Conservation (phyloP, 73 alveolate genomes). For the Tetrahymena malaccensis region DNA sequence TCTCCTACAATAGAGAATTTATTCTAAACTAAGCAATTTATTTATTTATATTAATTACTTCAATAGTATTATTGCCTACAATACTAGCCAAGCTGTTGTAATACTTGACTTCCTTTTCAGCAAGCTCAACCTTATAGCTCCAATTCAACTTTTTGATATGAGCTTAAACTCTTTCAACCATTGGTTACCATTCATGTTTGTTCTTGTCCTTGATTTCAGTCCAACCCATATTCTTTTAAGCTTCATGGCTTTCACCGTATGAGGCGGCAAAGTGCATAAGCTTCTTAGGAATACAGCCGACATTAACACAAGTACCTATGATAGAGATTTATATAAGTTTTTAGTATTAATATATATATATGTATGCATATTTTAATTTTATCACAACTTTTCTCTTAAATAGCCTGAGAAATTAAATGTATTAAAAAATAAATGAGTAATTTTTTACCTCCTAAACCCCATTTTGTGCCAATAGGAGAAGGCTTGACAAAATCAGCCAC, state of each 20-base stretch:
- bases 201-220: constrained; percentile 29
- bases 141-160: constrained; percentile 80
- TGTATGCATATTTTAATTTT: not conserved
- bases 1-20: not conserved
- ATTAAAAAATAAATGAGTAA: not conserved
- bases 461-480: constrained; percentile 85
- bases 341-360: no score
- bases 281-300: constrained; percentile 99
- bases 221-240: constrained; percentile 10
- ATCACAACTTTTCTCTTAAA: no score
- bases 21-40: no score
- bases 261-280: constrained; percentile 97
- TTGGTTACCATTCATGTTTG: constrained; percentile 79
- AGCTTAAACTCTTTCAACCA: constrained; percentile 78
- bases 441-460: constrained; percentile 86
- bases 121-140: constrained; percentile 83
- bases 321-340: not conserved
- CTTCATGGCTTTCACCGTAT: constrained; percentile 60
- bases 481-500: constrained; percentile 97
- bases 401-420: constrained; percentile 13
- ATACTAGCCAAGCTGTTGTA: constrained; percentile 90
- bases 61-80: constrained; percentile 85
- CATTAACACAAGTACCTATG: constrained; percentile 99
- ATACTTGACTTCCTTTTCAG: constrained; percentile 69
- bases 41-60: constrained; percentile 26